Evolutionary conservation across 352 stramenopile species (phyloP).

Genomic region (Globisporangium acanthophoron): DNA sequence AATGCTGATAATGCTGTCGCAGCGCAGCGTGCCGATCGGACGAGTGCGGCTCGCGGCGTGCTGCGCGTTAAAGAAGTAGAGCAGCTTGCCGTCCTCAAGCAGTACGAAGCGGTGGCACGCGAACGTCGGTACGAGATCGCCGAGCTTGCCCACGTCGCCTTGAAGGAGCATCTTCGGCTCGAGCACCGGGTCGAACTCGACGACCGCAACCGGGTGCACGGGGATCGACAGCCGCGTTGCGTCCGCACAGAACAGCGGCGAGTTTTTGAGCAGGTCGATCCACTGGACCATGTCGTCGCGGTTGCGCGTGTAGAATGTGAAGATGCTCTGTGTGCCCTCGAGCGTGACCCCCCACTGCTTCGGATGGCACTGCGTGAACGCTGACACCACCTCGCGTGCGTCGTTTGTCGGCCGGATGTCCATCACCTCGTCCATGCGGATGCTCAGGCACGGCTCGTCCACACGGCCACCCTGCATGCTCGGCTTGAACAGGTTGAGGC

Average conservation of each 20-base stretch:
- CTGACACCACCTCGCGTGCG: conserved; percentile 63
- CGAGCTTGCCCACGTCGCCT: conserved; percentile 68
- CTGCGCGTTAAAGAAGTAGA: conserved; percentile 64
- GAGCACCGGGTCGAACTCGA: conserved; percentile 64
- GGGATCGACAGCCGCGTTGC: conserved; percentile 64
- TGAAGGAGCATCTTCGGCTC: conserved; percentile 67
- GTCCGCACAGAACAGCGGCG: conserved; percentile 57
- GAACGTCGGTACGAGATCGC: conserved; percentile 67
- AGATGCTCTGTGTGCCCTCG: conserved; percentile 74
- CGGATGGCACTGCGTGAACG: conserved; percentile 77
- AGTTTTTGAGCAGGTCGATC: conserved; percentile 87
- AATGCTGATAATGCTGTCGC: conserved; percentile 78
- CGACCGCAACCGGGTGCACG: conserved; percentile 70
- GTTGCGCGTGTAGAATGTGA: conserved; percentile 82
- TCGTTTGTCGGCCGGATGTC: conserved; percentile 84
- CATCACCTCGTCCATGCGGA: conserved; percentile 80
- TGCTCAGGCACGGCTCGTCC: conserved; percentile 61
- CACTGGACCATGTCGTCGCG: conserved; percentile 77
- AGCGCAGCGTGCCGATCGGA: conserved; percentile 76
- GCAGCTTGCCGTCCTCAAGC: conserved; percentile 74
- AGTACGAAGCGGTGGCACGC: conserved; percentile 66
- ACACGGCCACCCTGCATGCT: conserved; percentile 73
- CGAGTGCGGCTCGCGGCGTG: conserved; percentile 50
- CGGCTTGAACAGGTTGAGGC: conserved; percentile 80
- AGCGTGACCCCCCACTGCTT: conserved; percentile 85